Evolutionary conservation across 2,329 filamentous ascomycete genomes (phyloP), one percentile per base, ranked within the genome.

Genomic region (Chaetothyriales sp.): DNA sequence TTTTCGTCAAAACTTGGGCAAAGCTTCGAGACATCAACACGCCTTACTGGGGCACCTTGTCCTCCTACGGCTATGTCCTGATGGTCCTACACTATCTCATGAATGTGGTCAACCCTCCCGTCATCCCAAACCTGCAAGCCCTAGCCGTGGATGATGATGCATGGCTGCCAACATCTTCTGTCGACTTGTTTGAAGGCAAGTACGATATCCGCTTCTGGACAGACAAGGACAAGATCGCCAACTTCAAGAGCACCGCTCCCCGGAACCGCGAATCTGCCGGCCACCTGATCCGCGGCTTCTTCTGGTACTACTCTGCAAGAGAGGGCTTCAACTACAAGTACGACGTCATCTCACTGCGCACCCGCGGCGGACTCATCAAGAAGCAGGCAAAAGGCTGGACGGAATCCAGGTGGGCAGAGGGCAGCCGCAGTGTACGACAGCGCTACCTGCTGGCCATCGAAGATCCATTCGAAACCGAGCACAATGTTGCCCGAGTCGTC

Each of bases 61-160:
- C 85, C 49, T 90, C 86, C 58, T 95, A 95, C 62, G 89, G 89
- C 48, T 95, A 90, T 67, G 87, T 92, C 4, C 71, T 95, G 43
- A 94, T 95, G 89, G 82, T 94, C 4, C 72, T 95, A 15, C 89
- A 95, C 67, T 95, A 90, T 63, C 77, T 95, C 25, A 81, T 92
- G 62, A 94, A 95, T 60, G 67, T 95, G 49, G 85, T 78, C 1
- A 73, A 80, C 47, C 89, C 89, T 0, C 87, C 88, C 50, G 85
- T 95, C 18, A 81, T 87, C 53, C 87, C 86, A 0, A 95, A 95
- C 62, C 74, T 95, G 19, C 62, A 65, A 52, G 44, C 56, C 46
- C 33, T 55, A 25, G 51, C 54, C 43, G 54, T 58, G 53, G 55
- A 29, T 22, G 51, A 51, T 18, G 57, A 51, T 74, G 51, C 71